These are phyloP conservation scores for Dactylella cylindrospora DNA, from an alignment of 2,329 filamentous ascomycete species.

Conservation along the genomic window DNA sequence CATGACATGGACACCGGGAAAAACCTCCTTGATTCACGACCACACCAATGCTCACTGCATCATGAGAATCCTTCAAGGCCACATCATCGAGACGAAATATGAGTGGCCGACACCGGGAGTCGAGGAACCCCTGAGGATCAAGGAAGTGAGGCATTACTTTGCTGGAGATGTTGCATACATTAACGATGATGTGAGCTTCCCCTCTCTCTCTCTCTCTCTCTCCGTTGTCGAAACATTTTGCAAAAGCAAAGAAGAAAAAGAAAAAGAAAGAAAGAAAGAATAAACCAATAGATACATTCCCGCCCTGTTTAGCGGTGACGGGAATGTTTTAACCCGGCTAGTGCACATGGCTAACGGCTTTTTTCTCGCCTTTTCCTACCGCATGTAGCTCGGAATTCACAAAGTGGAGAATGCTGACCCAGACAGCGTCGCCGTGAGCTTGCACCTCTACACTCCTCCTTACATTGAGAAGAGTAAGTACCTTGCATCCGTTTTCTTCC, in stretches of 20 bases:
- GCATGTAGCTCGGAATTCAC: conserved; percentile 59
- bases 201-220: conserved; percentile 1
- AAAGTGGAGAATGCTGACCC: conserved; percentile 63
- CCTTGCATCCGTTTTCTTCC: background rate
- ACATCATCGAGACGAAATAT: conserved; percentile 63
- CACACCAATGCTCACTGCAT: conserved; percentile 62
- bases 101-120: conserved; percentile 59
- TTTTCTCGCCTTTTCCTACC: too few species aligned
- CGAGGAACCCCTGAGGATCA: conserved; percentile 56
- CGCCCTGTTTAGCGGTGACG: too few species aligned
- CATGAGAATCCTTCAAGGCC: conserved; percentile 60
- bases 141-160: conserved; percentile 58
- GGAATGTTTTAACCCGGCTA: too few species aligned
- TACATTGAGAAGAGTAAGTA: conserved; percentile 59
- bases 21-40: conserved; percentile 63
- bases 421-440: conserved; percentile 61
- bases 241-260: background rate
- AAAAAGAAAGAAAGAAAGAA: conserved; percentile 7
- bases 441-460: conserved; percentile 66
- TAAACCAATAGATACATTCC: too few species aligned
- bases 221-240: background rate
- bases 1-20: conserved; percentile 65
- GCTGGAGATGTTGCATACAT: conserved; percentile 66
- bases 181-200: conserved; percentile 58
- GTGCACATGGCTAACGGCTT: too few species aligned